phyloP scores from a whole-genome alignment of 768 basidiomycete species.

The Lactifluus subvellereus region DNA sequence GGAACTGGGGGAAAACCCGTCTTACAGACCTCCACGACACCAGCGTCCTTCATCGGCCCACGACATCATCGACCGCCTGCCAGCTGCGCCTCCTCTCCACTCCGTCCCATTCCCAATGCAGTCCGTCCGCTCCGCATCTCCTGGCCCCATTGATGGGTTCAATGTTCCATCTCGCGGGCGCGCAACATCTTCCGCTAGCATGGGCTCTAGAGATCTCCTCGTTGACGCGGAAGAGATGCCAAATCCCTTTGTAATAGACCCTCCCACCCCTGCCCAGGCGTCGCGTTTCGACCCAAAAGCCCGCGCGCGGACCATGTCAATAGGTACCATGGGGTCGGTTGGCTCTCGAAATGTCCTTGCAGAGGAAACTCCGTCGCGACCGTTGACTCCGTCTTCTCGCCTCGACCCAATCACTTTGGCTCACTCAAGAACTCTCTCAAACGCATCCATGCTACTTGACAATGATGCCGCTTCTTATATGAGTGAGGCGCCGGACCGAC shows the following conservation, averaged over 20 bases:
- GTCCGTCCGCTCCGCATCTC: constrained; percentile 32
- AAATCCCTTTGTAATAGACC: constrained; percentile 34
- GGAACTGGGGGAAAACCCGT: constrained; percentile 45
- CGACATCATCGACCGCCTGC: constrained; percentile 40
- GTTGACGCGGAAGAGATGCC: constrained; percentile 35
- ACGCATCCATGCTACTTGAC: constrained; percentile 57
- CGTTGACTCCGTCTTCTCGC: constrained; percentile 58
- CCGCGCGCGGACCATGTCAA: constrained; percentile 38
- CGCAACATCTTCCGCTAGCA: constrained; percentile 46
- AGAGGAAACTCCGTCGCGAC: constrained; percentile 49
- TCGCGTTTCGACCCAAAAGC: constrained; percentile 44
- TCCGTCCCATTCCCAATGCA: constrained; percentile 56
- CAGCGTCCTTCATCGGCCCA: constrained; percentile 51
- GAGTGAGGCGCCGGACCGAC: constrained; percentile 30
- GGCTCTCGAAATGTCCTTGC: constrained; percentile 33
- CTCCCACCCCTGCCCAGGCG: constrained; percentile 36
- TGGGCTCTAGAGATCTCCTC: constrained; percentile 43
- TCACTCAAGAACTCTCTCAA: constrained; percentile 57
- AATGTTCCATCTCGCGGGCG: constrained; percentile 34
- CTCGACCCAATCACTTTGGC: constrained; percentile 72
- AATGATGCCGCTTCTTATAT: constrained; percentile 40
- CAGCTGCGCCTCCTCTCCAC: constrained; percentile 37
- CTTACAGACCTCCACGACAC: constrained; percentile 36
- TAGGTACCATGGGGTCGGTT: constrained; percentile 42
- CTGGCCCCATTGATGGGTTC: constrained; percentile 32